Base-by-base conservation (phyloP, 2,329 filamentous ascomycete genomes). In the Chrysosporium queenslandicum region DNA sequence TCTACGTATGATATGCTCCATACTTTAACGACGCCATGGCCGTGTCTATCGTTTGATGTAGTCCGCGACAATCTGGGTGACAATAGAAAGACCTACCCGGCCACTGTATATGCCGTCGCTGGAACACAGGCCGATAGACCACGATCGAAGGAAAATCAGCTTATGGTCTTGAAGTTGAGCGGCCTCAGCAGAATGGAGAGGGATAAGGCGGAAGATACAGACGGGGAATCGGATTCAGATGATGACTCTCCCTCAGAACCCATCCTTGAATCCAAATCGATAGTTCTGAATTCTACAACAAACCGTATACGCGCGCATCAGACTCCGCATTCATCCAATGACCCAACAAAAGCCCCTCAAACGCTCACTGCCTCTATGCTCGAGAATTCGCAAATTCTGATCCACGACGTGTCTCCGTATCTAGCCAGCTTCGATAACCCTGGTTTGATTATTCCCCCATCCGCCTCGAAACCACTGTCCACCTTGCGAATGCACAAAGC, bases 1-100 rank as follows among this genome's bases (percentile, higher is more conserved):
- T 87, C 86, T n/a, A 91, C 91, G 4, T 98, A 98, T 74, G 86
- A 96, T 68, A 94, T 98, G 89, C 81, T 98, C 55, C 92, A 98
- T 75, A 88, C 82, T 56, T 79, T 98, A 58, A 92, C 86, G 69
- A 90, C 90, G 6, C 89, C 89, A 1, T 98, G 92, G 92, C 92
- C 92, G 2, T 98, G 92, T 67, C 79, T 98, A 14, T 97, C 91
- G 1, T 95, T 96, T 70, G 92, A 97, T 67, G 85, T 98, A 55
- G 71, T 98, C 57, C 83, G 79, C 61, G 92, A 98, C 71, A 77
- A 77, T 49, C 79, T 98, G 16, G 92, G 92, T 59, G 85, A 95
- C 66, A 83, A 88, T 69, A 85, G 92, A 64, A 94, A 85, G 68
- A 83, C 85, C n/a, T 98, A 94, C 70, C 92, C 92, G 23, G 88